A percentile compares a stretch with the other conserved stretches of the same genome.
Evolutionary conservation across 176 grass and related monocot genomes (phyloP).

Genomic region (Urochloa ruziziensis): DNA sequence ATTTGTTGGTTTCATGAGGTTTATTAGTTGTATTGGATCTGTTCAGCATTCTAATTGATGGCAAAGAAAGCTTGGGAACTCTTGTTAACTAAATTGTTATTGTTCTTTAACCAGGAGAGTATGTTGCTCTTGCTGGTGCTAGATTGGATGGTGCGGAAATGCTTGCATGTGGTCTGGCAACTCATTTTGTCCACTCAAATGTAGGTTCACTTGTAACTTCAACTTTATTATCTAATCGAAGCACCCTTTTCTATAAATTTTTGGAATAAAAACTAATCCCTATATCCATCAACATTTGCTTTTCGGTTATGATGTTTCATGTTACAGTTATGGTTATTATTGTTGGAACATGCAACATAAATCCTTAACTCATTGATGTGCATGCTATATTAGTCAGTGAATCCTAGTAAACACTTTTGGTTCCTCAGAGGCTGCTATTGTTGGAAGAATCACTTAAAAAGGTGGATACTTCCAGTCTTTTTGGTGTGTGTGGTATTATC

Average conservation of each 20-base stretch:
- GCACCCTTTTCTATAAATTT: neutral
- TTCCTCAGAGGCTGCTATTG: conserved; percentile 54
- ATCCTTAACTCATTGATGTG: neutral
- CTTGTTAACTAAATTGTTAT: conserved; percentile 10
- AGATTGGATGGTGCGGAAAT: conserved; percentile 93
- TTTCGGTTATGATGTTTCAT: too few species aligned
- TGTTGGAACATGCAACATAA: neutral
- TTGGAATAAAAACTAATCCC: too few species aligned
- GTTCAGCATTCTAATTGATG: neutral
- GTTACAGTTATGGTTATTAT: neutral
- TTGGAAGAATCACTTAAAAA: conserved; percentile 75
- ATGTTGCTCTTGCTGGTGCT: conserved; percentile 74
- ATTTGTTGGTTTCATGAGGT: too few species aligned
- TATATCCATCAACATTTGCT: too few species aligned
- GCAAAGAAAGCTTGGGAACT: neutral
- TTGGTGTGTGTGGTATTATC: conserved; percentile 64
- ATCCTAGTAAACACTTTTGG: neutral
- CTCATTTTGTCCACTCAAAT: conserved; percentile 77
- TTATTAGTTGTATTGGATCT: too few species aligned
- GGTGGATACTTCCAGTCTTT: conserved; percentile 51
- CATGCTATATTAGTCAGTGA: too few species aligned
- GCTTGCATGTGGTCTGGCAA: conserved; percentile 88
- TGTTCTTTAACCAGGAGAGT: conserved; percentile 68
- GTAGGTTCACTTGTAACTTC: conserved; percentile 44
- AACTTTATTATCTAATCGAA: neutral